Percentiles rank a stretch among this genome's conserved stretches.
Evolutionary conservation across 139 green algal genomes (phyloP).

Genomic region (Haematococcus lacustris): DNA sequence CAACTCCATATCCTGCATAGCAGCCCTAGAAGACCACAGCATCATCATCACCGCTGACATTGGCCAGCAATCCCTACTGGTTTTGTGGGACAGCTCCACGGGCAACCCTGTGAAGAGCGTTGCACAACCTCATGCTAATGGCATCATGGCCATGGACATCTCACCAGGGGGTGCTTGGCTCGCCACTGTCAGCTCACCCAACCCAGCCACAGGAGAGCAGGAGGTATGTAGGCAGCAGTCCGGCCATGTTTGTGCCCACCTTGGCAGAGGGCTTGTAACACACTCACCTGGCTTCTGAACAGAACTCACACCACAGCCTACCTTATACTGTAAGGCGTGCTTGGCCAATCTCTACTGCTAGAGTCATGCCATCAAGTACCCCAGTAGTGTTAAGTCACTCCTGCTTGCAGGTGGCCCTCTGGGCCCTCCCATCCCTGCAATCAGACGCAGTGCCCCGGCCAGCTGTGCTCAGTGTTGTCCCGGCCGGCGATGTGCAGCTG

Average conservation of each 20-base stretch:
- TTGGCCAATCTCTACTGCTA: too few relatives aligned
- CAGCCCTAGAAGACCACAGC: slow-evolving; percentile 35
- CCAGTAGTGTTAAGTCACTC: too few relatives aligned
- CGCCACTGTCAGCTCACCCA: slow-evolving; percentile 37
- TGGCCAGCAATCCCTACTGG: slow-evolving; percentile 53
- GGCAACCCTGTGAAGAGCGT: slow-evolving; percentile 38
- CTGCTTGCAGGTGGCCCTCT: slow-evolving; percentile 37
- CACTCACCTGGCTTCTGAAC: too few relatives aligned
- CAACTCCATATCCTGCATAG: slow-evolving; percentile 56
- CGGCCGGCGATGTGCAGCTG: slow-evolving; percentile 48
- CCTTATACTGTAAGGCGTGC: too few relatives aligned
- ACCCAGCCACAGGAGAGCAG: slow-evolving; percentile 34
- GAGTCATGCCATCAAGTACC: too few relatives aligned
- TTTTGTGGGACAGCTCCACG: slow-evolving; percentile 58
- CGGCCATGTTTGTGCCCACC: too few relatives aligned
- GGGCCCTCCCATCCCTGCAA: slow-evolving; percentile 31
- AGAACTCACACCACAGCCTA: too few relatives aligned
- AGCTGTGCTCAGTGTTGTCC: slow-evolving; percentile 26
- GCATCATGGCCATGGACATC: slow-evolving; percentile 52
- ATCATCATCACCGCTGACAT: slow-evolving; percentile 59
- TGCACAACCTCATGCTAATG: slow-evolving; percentile 36
- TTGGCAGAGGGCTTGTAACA: too few relatives aligned
- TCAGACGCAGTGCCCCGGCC: slow-evolving; percentile 7
- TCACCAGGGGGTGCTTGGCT: slow-evolving; percentile 45
- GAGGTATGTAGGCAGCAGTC: slow-evolving; percentile 24